Evolutionary conservation across 208 protist species (phyloP).

Genomic region (Acanthamoeba castellanii): DNA sequence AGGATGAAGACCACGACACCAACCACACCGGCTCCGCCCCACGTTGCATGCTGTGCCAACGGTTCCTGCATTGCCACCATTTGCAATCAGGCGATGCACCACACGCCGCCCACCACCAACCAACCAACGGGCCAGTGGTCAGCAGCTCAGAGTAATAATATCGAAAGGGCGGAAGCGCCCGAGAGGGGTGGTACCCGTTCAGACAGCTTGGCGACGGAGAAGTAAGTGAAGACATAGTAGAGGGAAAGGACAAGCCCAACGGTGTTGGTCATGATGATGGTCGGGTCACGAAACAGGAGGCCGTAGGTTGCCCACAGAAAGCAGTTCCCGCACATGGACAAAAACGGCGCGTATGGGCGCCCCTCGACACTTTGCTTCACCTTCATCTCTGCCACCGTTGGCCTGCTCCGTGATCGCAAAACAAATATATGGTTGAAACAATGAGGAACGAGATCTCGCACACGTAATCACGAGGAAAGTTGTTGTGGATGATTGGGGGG

Average conservation of each 20-base stretch:
- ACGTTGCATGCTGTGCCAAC: background rate
- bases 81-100: background rate
- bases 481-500: background rate
- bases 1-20: slow-evolving; percentile 6
- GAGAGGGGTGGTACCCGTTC: background rate
- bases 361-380: slow-evolving; percentile 18
- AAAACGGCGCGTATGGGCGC: background rate
- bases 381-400: slow-evolving; percentile 28
- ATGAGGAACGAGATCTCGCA: background rate
- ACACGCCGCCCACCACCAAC: background rate
- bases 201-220: background rate
- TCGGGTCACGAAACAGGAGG: background rate
- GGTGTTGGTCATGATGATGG: slow-evolving; percentile 30
- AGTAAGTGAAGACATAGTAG: slow-evolving; percentile 42
- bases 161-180: background rate
- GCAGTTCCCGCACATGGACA: slow-evolving; percentile 41
- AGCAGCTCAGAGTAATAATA: too few species aligned
- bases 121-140: background rate
- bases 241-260: background rate
- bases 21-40: background rate
- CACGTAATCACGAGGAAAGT: background rate
- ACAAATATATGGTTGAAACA: too few species aligned
- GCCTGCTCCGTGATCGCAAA: background rate
- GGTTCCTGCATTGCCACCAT: background rate
- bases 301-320: slow-evolving; percentile 44